These are phyloP conservation scores for Plantago ovata DNA, from an alignment of 257 asterid species.

Conservation along the genomic window DNA sequence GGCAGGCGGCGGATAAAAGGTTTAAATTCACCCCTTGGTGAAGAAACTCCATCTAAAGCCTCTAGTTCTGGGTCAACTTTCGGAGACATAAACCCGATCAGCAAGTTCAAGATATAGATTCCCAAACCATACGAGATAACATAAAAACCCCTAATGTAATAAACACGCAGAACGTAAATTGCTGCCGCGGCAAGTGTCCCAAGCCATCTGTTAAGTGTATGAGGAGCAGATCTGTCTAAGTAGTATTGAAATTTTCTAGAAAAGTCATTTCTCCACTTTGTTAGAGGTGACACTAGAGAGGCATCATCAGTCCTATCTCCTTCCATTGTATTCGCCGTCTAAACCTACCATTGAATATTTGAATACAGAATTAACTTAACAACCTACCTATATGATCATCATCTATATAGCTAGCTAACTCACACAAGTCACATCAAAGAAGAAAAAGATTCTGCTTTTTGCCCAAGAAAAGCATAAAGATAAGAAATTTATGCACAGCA, in stretches of 20 bases:
- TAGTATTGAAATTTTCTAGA: conserved; percentile 43
- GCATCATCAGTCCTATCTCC: conserved; percentile 30
- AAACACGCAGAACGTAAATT: conserved; percentile 46
- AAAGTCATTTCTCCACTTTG: conserved; percentile 49
- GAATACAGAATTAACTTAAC: too few species aligned
- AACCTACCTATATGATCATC: too few species aligned
- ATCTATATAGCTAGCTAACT: too few species aligned
- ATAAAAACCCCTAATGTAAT: conserved; percentile 44
- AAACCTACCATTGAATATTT: too few species aligned
- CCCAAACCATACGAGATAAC: conserved; percentile 54
- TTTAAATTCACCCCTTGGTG: conserved; percentile 46
- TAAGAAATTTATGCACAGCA: too few species aligned
- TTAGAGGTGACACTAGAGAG: conserved; percentile 31
- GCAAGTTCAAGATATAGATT: conserved; percentile 56
- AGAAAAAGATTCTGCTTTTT: too few species aligned
- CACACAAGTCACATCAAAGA: too few species aligned
- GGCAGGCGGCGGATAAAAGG: conserved; percentile 63
- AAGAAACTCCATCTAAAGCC: conserved; percentile 49
- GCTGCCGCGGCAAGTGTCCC: conserved; percentile 53
- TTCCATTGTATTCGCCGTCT: conserved; percentile 28
- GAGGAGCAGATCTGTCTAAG: conserved; percentile 55
- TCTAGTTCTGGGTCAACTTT: conserved; percentile 59
- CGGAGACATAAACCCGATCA: conserved; percentile 66
- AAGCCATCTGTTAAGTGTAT: conserved; percentile 46
- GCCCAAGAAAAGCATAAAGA: too few species aligned